Evolutionary conservation across 2,329 filamentous ascomycete species (phyloP), one percentile per base, ranked within the genome.

Genomic region (Trichophyton verrucosum): DNA sequence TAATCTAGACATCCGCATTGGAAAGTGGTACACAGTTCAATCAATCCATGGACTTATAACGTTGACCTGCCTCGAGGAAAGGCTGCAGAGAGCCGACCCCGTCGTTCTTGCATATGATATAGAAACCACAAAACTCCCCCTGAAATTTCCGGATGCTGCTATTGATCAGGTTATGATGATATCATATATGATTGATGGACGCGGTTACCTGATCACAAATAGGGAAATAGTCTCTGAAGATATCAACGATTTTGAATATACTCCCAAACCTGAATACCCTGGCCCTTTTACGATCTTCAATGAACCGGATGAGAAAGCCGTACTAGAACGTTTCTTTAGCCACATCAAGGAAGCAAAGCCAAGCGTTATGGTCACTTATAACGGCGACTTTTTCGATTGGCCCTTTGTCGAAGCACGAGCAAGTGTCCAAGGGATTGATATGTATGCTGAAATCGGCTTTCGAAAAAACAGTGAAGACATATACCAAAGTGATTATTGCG

Each of bases 381-480:
- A 99, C 89, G 94, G 94, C 77, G 94, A 99, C 78, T 99, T 99
- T 73, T 99, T 99, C 85, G 94, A 99, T 86, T 99, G 94, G 94
- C 92, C 94, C 0, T 99, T 95, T 71, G 91, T 99, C 24, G 94
- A 99, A 77, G 85, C 94, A 51, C 82, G 94, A 76, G 90, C 95
- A 30, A 95, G 91, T 70, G 83, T 96, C 65, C 87, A 95, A 67
- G 94, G 95, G 33, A 96, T 99, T 71, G 94, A 99, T 74, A 97
- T 99, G 94, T 99, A 99, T 75, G 88, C 87, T 64, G 95, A 99
- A 73, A 99, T 96, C 68, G 94, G 94, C 3, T 99, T 96, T 82
- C 86, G 86, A 68, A 97, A 94, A 74, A 94, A 96, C 75, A 88
- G 78, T 68, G 94, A 99, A 70, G 95, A 97, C 70, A 90, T 97